Base-by-base conservation (phyloP, 1,284 basidiomycete species). In the Ganoderma sinense region DNA sequence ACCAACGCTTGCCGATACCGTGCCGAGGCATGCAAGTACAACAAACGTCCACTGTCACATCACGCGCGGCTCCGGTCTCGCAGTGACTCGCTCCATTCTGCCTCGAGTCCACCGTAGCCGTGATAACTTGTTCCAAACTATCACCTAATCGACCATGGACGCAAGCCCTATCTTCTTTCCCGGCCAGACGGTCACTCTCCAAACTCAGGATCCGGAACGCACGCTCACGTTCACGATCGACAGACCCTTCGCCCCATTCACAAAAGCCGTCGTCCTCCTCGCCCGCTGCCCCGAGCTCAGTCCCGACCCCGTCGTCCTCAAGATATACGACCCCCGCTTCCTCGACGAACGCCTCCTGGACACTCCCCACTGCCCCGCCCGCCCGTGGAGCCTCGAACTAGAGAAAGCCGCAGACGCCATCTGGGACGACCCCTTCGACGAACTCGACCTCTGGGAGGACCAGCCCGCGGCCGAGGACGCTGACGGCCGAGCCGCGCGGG, bases 251-350 rank as follows among this genome's bases (percentile, higher is more conserved):
- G 58, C 58, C 13, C 58, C 58, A 2, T 60, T 60, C 58, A 60
- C 58, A 5, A 33, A 60, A 20, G 26, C 58, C 18, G 39, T 63
- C 51, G 61, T 67, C 39, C 53, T 67, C 16, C 60, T 58, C 36
- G 66, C 40, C 13, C 29, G 18, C 29, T 67, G 8, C 36, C 29
- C 31, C 18, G 40, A 63, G 20, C 36, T 67, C 8, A 41, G 48
- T 10, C 61, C 65, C 23, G 26, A 71, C 13, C 51, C 45, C 10
- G 64, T 66, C 39, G 62, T 71, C 40, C 13, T 71, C 41, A 71
- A 71, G 48, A 66, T 71, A n/a, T 71, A 40, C 41, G 70, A 71
- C 56, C 65, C 67, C 6, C 70, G 70, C 8, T 71, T 67, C 40
- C 36, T 64, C 2, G 62, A 66, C 40, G 60, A 65, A 6, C 43